Base-by-base conservation (phyloP, 257 asterid species). In the Eucommia ulmoides region DNA sequence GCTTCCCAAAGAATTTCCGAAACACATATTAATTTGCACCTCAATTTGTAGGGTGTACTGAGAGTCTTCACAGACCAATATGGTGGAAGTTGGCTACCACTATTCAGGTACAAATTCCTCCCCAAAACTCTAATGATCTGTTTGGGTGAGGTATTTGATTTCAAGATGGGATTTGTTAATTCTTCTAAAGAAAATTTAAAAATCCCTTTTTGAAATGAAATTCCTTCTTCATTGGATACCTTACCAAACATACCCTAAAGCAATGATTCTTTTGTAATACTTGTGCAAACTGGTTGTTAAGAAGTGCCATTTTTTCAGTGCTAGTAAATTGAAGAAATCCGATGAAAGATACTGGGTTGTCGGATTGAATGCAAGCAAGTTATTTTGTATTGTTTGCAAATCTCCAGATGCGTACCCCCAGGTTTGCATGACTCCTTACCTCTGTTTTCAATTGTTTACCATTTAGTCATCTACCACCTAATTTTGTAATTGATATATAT, bases 71-170 rank as follows among this genome's bases (percentile, higher is more conserved):
- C 86, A 41, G 77, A 76, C 66, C 95, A 81, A 64, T 81, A 55
- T 60, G 99, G 94, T 38, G 92, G 95, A 22, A 69, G 76, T 67
- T 91, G 99, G 99, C 75, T 79, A 52, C 99, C 99, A 22, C 82
- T 91, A 49, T 86, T 91, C 82, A 83, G 99, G 99, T 91, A 81
- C 46, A 66, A n/a, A n/a, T n/a, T n/a, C n/a, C n/a, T n/a, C n/a
- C n/a, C n/a, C n/a, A n/a, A n/a, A n/a, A n/a, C n/a, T n/a, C n/a
- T n/a, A n/a, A n/a, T n/a, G n/a, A n/a, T n/a, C n/a, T n/a, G n/a
- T n/a, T n/a, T n/a, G n/a, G n/a, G n/a, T n/a, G n/a, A n/a, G n/a
- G n/a, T n/a, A n/a, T n/a, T n/a, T n/a, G n/a, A n/a, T n/a, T n/a
- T n/a, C n/a, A n/a, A n/a, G n/a, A n/a, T n/a, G n/a, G n/a, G n/a